Conservation (phyloP, 164 flowering plant species). For the Tinospora cordifolia region DNA sequence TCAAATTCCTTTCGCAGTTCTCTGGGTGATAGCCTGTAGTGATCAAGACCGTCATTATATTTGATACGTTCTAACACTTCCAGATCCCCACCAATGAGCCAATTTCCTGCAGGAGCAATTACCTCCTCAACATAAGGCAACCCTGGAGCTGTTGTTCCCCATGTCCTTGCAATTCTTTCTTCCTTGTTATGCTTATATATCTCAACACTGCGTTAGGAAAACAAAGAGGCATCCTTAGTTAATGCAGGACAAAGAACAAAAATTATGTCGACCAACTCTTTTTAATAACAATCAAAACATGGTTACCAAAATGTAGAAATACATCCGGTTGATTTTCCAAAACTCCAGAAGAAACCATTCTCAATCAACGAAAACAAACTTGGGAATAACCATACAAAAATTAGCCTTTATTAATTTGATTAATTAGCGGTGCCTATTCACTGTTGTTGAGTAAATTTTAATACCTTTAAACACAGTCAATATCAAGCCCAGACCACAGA, state of each 20-base stretch:
- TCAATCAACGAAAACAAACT: too few relatives aligned
- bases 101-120: slow-evolving; percentile 75
- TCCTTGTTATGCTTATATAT: slow-evolving; percentile 94
- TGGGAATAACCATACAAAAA: too few relatives aligned
- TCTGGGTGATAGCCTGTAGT: slow-evolving; percentile 81
- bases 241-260: background rate
- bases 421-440: too few relatives aligned
- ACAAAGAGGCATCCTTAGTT: background rate
- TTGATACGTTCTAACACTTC: slow-evolving; percentile 77
- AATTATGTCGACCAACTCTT: background rate
- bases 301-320: background rate
- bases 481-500: too few relatives aligned
- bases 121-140: slow-evolving; percentile 91
- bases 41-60: slow-evolving; percentile 93
- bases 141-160: slow-evolving; percentile 95
- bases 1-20: slow-evolving; percentile 80
- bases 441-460: too few relatives aligned
- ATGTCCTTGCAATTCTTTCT: slow-evolving; percentile 91
- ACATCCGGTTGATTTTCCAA: too few relatives aligned
- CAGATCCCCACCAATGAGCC: slow-evolving; percentile 93
- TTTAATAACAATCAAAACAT: background rate
- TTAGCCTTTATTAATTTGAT: too few relatives aligned
- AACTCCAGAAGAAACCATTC: too few relatives aligned
- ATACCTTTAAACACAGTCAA: too few relatives aligned
- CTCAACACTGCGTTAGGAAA: slow-evolving; percentile 54